Base-by-base conservation (phyloP, 148 eudicot genomes). In the Rhododendron williamsianum region DNA sequence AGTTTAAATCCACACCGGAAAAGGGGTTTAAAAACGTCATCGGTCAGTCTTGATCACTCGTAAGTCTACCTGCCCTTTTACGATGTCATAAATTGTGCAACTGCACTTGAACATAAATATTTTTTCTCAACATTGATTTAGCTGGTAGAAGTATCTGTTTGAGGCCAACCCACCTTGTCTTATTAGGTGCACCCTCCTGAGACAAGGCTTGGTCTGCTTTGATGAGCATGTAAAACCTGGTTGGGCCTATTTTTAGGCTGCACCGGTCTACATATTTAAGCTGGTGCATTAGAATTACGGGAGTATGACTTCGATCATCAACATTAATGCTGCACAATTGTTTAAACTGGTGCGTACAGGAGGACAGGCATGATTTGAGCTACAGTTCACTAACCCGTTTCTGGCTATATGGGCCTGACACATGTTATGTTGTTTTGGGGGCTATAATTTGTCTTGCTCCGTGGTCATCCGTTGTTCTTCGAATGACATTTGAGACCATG, bases 41-140 rank as follows among this genome's bases (percentile, higher is more conserved):
- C 88, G 71, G 89, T 97, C 89, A 97, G 99, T 89, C 88, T 97
- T 82, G 98, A 95, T 89, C 99, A 97, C 86, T 88, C 98, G 98
- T 95, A 86, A 93, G 99, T 93, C 45, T 74, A 43, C 60, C 15
- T 19, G 23, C 76, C 69, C 78, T 76, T 85, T 76, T 45, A 41
- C 30, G 0, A 18, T n/a, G 60, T 54, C 4, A 52, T 73, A 83
- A 16, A 69, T 77, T 43, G 8, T 43, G 38, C 25, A 33, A 35
- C 27, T 25, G 33, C 16, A n/a, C 16, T 56, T 76, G 19, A 69
- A 48, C 23, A 76, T 21, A 27, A 0, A 30, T 80, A 5, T 52
- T 35, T 33, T 19, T 2, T 54, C 15, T 18, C 2, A 10, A 54
- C 23, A 46, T 18, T 71, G 30, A 43, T 51, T 52, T 54, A 54